Conservation (phyloP, 306 rosid species). For the Pachyrhizus erosus region DNA sequence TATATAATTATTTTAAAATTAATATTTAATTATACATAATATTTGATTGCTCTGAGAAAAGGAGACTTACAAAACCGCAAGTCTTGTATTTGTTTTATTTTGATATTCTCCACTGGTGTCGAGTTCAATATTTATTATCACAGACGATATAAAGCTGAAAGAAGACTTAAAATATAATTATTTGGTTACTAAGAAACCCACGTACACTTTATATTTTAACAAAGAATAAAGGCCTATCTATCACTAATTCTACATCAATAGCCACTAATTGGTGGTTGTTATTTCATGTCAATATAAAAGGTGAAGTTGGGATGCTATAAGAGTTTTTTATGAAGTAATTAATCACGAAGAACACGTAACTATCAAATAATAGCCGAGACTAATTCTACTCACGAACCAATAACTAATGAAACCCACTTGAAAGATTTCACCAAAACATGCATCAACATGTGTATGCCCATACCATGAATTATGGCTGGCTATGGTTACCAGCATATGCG, state of each 20-base stretch:
- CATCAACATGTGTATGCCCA: constrained; percentile 29
- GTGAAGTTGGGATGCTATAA: neutral
- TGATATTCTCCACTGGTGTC: too few relatives aligned
- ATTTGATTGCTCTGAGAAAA: too few relatives aligned
- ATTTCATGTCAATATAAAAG: constrained; percentile 13
- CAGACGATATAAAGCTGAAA: too few relatives aligned
- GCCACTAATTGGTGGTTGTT: constrained; percentile 23
- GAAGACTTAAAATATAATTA: neutral
- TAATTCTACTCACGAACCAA: neutral
- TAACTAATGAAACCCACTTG: constrained; percentile 3
- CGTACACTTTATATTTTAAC: neutral
- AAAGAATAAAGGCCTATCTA: constrained; percentile 12
- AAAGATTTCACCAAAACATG: neutral
- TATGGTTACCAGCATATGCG: neutral
- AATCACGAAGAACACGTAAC: neutral
- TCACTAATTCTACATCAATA: neutral
- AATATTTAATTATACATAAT: too few relatives aligned
- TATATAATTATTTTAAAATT: too few relatives aligned
- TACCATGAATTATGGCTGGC: constrained; percentile 17
- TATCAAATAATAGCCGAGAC: constrained; percentile 1
- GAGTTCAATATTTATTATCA: too few relatives aligned
- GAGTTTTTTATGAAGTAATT: constrained; percentile 6
- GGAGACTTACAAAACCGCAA: too few relatives aligned
- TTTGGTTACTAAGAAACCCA: neutral
- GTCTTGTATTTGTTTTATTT: too few relatives aligned